Percentiles rank a stretch among this genome's conserved stretches.
These are phyloP conservation scores for Apiotrichum laibachii DNA, from an alignment of 1,284 basidiomycete species.

Conservation along the genomic window DNA sequence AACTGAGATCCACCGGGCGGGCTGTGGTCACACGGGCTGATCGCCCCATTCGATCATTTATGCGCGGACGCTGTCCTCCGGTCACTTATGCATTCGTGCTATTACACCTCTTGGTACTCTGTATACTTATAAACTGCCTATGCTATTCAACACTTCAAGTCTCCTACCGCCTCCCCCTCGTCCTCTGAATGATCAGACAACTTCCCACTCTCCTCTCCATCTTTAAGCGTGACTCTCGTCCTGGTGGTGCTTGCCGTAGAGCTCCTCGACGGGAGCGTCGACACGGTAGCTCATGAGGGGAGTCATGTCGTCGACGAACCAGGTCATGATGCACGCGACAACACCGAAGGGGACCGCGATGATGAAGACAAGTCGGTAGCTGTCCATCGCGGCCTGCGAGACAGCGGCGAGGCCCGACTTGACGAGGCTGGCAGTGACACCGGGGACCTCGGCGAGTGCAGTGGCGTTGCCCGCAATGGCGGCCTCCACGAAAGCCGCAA, in stretches of 20 bases:
- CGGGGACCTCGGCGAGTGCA: constrained; percentile 9
- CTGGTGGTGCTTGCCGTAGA: constrained; percentile 9
- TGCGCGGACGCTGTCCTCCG: too few relatives aligned
- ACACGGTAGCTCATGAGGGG: constrained; percentile 15
- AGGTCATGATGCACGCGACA: constrained; percentile 4
- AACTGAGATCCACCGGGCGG: too few relatives aligned
- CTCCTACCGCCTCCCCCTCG: too few relatives aligned
- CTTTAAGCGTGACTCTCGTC: background rate
- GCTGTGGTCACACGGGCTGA: too few relatives aligned
- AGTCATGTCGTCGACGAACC: constrained; percentile 12
- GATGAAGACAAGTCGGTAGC: constrained; percentile 13
- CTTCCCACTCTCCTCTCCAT: too few relatives aligned
- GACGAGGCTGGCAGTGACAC: constrained; percentile 13
- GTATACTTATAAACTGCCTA: too few relatives aligned
- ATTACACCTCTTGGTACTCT: too few relatives aligned
- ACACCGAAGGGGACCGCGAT: constrained; percentile 14
- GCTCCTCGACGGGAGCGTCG: constrained; percentile 16
- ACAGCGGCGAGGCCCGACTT: constrained; percentile 4
- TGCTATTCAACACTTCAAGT: too few relatives aligned
- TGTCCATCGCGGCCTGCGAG: constrained; percentile 5
- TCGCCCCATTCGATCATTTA: too few relatives aligned
- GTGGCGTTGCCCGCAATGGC: constrained; percentile 1
- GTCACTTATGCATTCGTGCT: too few relatives aligned
- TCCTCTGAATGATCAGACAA: too few relatives aligned
- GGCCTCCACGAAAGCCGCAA: constrained; percentile 14